These are phyloP conservation scores for Phytophthora fragariaefolia DNA, from an alignment of 352 stramenopile genomes.

Conservation along the genomic window DNA sequence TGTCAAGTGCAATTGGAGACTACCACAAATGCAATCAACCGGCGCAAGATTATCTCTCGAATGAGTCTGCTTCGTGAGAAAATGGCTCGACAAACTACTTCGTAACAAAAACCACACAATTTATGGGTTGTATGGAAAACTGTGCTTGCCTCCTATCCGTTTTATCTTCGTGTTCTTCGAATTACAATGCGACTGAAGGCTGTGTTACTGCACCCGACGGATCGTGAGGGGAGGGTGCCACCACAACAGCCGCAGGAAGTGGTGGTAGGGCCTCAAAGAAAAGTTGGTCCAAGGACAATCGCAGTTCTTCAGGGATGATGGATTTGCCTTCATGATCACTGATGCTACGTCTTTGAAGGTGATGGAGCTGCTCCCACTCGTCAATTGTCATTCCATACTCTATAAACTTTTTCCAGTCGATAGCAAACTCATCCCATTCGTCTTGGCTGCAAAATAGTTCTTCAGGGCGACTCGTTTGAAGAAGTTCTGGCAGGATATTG, in stretches of 20 bases:
- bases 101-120: constrained; percentile 2
- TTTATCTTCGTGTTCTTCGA: neutral
- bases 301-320: constrained; percentile 1
- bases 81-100: constrained; percentile 24
- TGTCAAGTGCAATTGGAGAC: constrained; percentile 76
- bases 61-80: constrained; percentile 77
- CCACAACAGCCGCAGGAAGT: constrained; percentile 32
- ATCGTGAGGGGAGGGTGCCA: constrained; percentile 37
- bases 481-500: constrained; percentile 28
- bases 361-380: constrained; percentile 56
- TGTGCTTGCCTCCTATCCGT: neutral
- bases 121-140: neutral
- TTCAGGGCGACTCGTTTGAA: constrained; percentile 36
- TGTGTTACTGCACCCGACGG: constrained; percentile 26
- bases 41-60: constrained; percentile 77
- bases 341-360: constrained; percentile 22
- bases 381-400: constrained; percentile 62
- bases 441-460: constrained; percentile 62
- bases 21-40: constrained; percentile 74
- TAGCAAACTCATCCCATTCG: constrained; percentile 61
- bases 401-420: constrained; percentile 63
- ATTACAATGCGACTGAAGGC: constrained; percentile 35
- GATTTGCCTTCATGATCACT: constrained; percentile 21
- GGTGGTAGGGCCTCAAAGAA: constrained; percentile 45
- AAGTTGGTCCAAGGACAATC: constrained; percentile 34